These are phyloP conservation scores for Alternaria sp. DNA, from an alignment of 2,329 filamentous ascomycete species.

Conservation along the genomic window DNA sequence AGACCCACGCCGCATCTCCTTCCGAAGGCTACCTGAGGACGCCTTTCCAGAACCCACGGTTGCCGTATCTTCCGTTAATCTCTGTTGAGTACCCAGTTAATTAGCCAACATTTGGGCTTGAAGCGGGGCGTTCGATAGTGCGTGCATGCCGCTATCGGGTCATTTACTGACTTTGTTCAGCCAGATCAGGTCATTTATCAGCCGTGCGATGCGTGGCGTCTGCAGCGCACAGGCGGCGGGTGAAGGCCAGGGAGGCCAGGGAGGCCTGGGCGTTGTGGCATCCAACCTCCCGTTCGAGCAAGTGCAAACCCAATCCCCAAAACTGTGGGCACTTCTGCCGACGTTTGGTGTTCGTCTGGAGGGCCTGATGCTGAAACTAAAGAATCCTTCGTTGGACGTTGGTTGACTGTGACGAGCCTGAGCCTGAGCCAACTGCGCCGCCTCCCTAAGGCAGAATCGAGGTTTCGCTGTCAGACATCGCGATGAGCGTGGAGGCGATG, in stretches of 20 bases:
- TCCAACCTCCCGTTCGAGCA: constrained; percentile 25
- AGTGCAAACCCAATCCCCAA: constrained; percentile 18
- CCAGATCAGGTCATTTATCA: constrained; percentile 32
- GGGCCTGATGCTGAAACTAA: constrained; percentile 13
- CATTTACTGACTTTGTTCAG: constrained; percentile 38
- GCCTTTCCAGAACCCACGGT: neutral
- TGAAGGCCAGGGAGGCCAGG: constrained; percentile 18
- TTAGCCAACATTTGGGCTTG: constrained; percentile 39
- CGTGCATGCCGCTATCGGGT: constrained; percentile 29
- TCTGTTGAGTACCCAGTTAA: constrained; percentile 29
- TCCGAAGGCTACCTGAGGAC: neutral
- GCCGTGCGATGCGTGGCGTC: constrained; percentile 28
- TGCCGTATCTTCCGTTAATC: constrained; percentile 27
- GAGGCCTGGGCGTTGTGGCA: constrained; percentile 13
- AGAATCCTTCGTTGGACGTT: constrained; percentile 2
- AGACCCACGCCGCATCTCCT: constrained; percentile 5
- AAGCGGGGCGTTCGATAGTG: constrained; percentile 41
- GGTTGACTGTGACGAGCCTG: neutral
- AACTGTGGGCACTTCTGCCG: constrained; percentile 7
- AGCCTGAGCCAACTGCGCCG: neutral
- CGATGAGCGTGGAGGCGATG: constrained; percentile 25
- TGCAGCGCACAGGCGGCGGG: constrained; percentile 31
- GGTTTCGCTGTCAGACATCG: constrained; percentile 11
- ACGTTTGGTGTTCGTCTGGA: constrained; percentile 18
- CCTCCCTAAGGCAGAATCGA: constrained; percentile 23